Evolutionary conservation across 331 rosid species (phyloP), one percentile per base, ranked within the genome.

Genomic region (Erythrophleum ivorense): DNA sequence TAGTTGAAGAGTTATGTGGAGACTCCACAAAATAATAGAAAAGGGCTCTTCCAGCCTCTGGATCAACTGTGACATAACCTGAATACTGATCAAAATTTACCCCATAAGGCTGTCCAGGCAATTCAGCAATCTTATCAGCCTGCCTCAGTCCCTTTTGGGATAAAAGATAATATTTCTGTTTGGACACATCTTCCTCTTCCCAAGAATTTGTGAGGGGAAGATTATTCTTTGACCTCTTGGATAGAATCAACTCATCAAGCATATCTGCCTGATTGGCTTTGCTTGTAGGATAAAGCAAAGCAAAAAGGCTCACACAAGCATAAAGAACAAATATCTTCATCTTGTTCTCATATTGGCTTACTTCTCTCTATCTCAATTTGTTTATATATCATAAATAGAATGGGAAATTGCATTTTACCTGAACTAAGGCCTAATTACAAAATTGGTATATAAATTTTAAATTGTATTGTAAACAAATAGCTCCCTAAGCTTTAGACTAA

Each of bases 11-110:
- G 52, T 14, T 45, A 34, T 36, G 2, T 3, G 89, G 82, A 75
- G 89, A 86, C 77, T 86, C 89, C 3, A 75, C 89, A 70, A 86
- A 82, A 46, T 82, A 86, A 64, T 86, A 86, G 80, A 86, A 86
- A 46, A 82, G 81, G 3, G 63, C 73, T 71, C 84, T 86, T 36
- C 80, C 86, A 54, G 89, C 73, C 3, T 14, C 7, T 15, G 50
- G 75, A 80, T 86, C 78, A 71, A 83, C 89, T 2, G 75, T 80
- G 29, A 86, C 80, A 79, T 83, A 83, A 43, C 87, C 89, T 5
- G 89, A 73, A 34, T 86, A 86, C 1, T 86, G 89, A 13, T 82
- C 83, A 83, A 86, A 86, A 40, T 76, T 55, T 6, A 83, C 86
- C 34, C 86, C 80, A 64, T 64, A 7, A 31, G 89, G 80, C 10